phyloP scores from a whole-genome alignment of 208 protist genomes.

The Kentomonas sorsogonicus region DNA sequence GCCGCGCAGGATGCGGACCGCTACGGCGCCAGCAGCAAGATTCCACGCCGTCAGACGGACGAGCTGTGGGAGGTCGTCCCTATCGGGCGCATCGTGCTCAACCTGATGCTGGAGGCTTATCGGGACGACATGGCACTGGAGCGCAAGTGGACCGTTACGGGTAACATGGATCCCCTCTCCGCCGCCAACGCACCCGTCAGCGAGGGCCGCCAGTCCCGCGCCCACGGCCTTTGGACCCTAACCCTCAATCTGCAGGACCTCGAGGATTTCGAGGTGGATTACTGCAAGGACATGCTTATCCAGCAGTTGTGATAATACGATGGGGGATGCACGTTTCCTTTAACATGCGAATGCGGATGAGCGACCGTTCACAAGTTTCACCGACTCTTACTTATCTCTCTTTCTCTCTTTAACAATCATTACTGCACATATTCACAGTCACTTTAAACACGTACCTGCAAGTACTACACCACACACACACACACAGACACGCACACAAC shows the following conservation, averaged over 20 bases:
- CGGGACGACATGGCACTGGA: constrained; percentile 74
- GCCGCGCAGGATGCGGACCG: constrained; percentile 83
- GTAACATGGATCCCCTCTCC: constrained; percentile 73
- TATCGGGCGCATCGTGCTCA: constrained; percentile 82
- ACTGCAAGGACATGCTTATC: constrained; percentile 85
- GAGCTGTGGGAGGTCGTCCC: constrained; percentile 85
- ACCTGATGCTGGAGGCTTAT: constrained; percentile 79
- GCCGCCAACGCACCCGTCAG: constrained; percentile 77
- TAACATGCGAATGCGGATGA: too few relatives aligned
- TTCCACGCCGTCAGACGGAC: constrained; percentile 67
- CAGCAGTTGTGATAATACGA: constrained; percentile 55
- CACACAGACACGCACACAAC: too few relatives aligned
- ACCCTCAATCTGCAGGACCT: constrained; percentile 88
- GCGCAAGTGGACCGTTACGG: constrained; percentile 86
- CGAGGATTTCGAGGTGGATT: constrained; percentile 89
- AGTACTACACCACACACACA: too few relatives aligned
- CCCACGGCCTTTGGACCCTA: constrained; percentile 86
- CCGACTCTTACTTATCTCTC: too few relatives aligned
- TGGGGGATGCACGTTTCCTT: too few relatives aligned
- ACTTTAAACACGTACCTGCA: too few relatives aligned
- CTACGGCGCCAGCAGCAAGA: constrained; percentile 65
- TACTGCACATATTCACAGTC: too few relatives aligned
- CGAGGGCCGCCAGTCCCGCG: constrained; percentile 66
- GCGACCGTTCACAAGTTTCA: too few relatives aligned
- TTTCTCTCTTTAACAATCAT: too few relatives aligned